A percentile compares a stretch with the other conserved stretches of the same genome.
Conservation (phyloP, 1,139 yeast species). For the Lodderomyces jiufengensis region DNA sequence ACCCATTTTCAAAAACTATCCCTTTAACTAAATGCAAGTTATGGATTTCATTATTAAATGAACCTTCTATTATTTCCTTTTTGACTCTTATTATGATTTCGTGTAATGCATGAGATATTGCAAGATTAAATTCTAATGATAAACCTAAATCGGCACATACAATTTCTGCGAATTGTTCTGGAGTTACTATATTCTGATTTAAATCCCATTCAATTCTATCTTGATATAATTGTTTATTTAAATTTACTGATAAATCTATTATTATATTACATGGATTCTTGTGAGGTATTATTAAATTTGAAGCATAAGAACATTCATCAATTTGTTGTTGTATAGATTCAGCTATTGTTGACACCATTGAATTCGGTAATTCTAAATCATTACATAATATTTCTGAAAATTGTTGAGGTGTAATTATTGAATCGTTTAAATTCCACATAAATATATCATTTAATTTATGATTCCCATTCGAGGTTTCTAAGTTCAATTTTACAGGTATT, state of each 20-base stretch:
- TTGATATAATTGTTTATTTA: constrained; percentile 80
- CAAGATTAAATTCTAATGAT: constrained; percentile 82
- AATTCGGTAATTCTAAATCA: constrained; percentile 75
- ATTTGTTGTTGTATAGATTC: constrained; percentile 75
- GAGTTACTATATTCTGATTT: constrained; percentile 59
- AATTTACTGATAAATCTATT: constrained; percentile 75
- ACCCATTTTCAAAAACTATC: constrained; percentile 42
- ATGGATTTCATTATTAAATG: constrained; percentile 45
- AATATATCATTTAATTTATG: constrained; percentile 72
- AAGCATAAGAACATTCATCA: constrained; percentile 59
- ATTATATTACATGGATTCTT: constrained; percentile 74
- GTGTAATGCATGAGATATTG: constrained; percentile 83
- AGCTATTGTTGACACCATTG: constrained; percentile 62
- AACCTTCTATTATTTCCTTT: constrained; percentile 83
- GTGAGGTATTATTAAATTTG: constrained; percentile 59
- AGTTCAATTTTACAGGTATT: constrained; percentile 74
- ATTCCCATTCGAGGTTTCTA: constrained; percentile 63
- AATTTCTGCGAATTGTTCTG: constrained; percentile 77
- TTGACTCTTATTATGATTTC: constrained; percentile 75
- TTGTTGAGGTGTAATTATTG: constrained; percentile 73
- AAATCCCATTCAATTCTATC: constrained; percentile 97
- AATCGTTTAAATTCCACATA: constrained; percentile 86
- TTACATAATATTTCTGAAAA: constrained; percentile 77
- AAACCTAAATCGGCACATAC: constrained; percentile 86
- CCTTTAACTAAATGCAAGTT: constrained; percentile 45